Percentiles rank a stretch among this genome's conserved stretches.
phyloP scores from a whole-genome alignment of 345 rosid species.

The Pistacia atlantica region DNA sequence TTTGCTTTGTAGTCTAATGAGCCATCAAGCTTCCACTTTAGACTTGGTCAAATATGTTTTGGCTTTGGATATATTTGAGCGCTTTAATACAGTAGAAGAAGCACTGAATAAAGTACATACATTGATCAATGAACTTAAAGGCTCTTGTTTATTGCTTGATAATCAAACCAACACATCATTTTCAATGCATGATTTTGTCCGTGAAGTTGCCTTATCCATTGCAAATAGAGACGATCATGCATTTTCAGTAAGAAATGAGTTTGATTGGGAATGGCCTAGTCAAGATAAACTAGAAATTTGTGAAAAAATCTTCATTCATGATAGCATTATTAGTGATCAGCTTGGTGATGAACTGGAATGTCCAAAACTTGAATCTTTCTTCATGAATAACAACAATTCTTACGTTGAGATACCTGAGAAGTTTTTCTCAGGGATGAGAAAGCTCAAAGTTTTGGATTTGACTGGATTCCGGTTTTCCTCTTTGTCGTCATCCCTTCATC shows the following conservation, averaged over 20 bases:
- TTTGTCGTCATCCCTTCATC: conserved; percentile 4
- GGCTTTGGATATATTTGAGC: conserved; percentile 23
- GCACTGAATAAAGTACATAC: conserved; percentile 10
- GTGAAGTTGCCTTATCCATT: conserved; percentile 21
- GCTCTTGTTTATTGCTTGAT: conserved; percentile 20
- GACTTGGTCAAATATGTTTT: conserved; percentile 27
- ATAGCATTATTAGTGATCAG: background rate
- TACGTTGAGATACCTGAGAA: background rate
- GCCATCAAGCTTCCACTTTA: background rate
- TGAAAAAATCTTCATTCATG: background rate
- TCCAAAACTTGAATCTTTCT: conserved; percentile 16
- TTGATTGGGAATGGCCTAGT: background rate
- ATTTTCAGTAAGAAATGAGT: background rate
- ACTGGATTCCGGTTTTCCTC: background rate
- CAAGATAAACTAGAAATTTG: background rate
- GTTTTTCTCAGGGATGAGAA: conserved; percentile 16
- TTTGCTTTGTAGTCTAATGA: conserved; percentile 23
- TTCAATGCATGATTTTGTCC: conserved; percentile 25
- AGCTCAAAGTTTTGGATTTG: conserved; percentile 28
- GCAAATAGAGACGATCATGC: background rate
- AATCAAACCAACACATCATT: rapidly evolving
- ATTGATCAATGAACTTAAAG: conserved; percentile 25
- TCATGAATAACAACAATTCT: rapidly evolving
- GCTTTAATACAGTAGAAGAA: background rate
- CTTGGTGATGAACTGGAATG: conserved; percentile 2